These are phyloP conservation scores for Pichia cephalocereana DNA, from an alignment of 805 yeast species.

Conservation along the genomic window DNA sequence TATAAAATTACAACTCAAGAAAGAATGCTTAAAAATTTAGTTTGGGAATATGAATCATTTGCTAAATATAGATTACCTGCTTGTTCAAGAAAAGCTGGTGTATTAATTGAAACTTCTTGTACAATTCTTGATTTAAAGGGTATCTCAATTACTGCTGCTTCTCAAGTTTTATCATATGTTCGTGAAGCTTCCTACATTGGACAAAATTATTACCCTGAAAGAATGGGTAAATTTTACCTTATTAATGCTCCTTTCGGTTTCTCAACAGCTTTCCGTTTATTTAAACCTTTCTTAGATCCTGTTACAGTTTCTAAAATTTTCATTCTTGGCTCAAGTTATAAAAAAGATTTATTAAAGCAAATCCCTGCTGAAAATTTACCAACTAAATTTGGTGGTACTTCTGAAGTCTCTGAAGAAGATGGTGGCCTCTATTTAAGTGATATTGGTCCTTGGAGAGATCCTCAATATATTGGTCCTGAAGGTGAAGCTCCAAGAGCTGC, in stretches of 20 bases:
- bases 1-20: slow-evolving; percentile 90
- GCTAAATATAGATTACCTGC: slow-evolving; percentile 83
- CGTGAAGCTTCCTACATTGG: slow-evolving; percentile 91
- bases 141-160: slow-evolving; percentile 74
- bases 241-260: slow-evolving; percentile 98
- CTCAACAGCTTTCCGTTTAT: slow-evolving; percentile 82
- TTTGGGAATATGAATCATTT: slow-evolving; percentile 96
- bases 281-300: slow-evolving; percentile 93
- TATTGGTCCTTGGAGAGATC: slow-evolving; percentile 96
- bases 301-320: slow-evolving; percentile 93
- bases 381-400: slow-evolving; percentile 77
- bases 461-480: slow-evolving; percentile 83
- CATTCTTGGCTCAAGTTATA: slow-evolving; percentile 72
- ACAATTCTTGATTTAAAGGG: slow-evolving; percentile 94
- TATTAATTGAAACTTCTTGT: slow-evolving; percentile 88
- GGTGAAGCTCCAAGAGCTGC: slow-evolving; percentile 70
- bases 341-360: slow-evolving; percentile 79
- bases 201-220: slow-evolving; percentile 96
- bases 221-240: slow-evolving; percentile 96
- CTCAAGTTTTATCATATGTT: slow-evolving; percentile 79
- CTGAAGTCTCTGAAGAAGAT: slow-evolving; percentile 53
- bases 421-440: slow-evolving; percentile 85
- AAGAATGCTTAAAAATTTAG: slow-evolving; percentile 90
- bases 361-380: slow-evolving; percentile 93
- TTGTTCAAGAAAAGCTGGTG: slow-evolving; percentile 73